Conservation (phyloP, 148 eudicot species). For the Silene latifolia region DNA sequence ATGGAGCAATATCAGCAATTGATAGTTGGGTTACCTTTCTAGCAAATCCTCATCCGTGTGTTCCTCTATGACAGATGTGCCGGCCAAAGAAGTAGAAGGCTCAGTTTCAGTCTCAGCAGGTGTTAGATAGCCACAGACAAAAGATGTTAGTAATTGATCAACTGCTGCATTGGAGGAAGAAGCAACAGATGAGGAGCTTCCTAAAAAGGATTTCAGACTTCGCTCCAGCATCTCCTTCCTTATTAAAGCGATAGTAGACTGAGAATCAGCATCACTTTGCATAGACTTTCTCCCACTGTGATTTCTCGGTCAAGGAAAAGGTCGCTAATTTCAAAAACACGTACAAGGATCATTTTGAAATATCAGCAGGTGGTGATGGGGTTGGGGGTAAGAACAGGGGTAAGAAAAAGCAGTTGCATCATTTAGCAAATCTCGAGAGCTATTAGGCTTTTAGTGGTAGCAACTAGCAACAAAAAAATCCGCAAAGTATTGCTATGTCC, state of each 20-base stretch:
- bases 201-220: conserved; percentile 29
- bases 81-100: conserved; percentile 20
- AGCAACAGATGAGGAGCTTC: conserved; percentile 35
- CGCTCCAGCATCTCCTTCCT: conserved; percentile 48
- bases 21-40: conserved; percentile 30
- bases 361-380: neutral
- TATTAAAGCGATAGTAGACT: conserved; percentile 35
- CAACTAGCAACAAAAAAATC: neutral
- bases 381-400: too few species aligned
- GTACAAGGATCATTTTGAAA: neutral
- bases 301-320: conserved; percentile 40
- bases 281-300: conserved; percentile 40
- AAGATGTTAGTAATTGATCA: conserved; percentile 35
- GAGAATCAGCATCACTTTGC: conserved; percentile 35
- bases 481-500: neutral
- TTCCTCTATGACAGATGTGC: conserved; percentile 25
- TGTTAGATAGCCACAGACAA: conserved; percentile 29
- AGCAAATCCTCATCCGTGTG: conserved; percentile 20
- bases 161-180: conserved; percentile 30
- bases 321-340: neutral
- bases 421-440: neutral
- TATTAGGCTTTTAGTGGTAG: neutral
- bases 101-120: conserved; percentile 23
- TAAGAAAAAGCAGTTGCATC: neutral
- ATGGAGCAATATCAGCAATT: neutral